These are phyloP conservation scores for Chlorella vulgaris DNA, from an alignment of 139 green algal species.

Conservation along the genomic window DNA sequence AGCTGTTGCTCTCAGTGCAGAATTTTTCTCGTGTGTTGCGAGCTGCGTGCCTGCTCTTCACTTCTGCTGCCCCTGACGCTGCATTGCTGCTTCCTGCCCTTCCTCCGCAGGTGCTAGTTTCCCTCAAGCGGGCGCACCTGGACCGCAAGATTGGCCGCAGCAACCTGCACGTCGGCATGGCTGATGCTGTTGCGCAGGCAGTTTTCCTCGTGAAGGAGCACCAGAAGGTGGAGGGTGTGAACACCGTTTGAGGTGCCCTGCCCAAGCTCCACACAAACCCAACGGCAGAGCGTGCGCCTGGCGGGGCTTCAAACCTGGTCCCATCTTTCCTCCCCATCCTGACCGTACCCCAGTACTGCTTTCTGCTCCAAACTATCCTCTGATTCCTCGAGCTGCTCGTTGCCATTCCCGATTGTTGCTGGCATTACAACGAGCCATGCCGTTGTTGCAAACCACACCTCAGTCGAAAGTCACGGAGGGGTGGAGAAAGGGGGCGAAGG, in stretches of 20 bases:
- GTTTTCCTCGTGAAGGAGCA: background rate
- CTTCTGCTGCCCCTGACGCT: background rate
- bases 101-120: slow-evolving; percentile 10
- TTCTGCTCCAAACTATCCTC: too few species aligned
- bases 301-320: too few species aligned
- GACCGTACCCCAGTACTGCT: too few species aligned
- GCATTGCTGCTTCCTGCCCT: background rate
- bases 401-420: too few species aligned
- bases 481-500: too few species aligned
- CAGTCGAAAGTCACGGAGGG: too few species aligned
- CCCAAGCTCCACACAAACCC: too few species aligned
- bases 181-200: slow-evolving; percentile 21
- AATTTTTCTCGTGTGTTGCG: background rate
- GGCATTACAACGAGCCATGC: too few species aligned
- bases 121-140: slow-evolving; percentile 18
- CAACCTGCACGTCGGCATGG: slow-evolving; percentile 17
- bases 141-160: slow-evolving; percentile 17
- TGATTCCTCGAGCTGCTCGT: too few species aligned
- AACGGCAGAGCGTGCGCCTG: too few species aligned
- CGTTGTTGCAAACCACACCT: too few species aligned
- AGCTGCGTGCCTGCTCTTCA: background rate
- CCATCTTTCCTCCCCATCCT: too few species aligned
- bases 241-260: background rate
- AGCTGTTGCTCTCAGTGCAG: background rate
- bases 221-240: background rate